Conservation (phyloP, 2,329 filamentous ascomycete genomes). For the Colletotrichum simmondsii region DNA sequence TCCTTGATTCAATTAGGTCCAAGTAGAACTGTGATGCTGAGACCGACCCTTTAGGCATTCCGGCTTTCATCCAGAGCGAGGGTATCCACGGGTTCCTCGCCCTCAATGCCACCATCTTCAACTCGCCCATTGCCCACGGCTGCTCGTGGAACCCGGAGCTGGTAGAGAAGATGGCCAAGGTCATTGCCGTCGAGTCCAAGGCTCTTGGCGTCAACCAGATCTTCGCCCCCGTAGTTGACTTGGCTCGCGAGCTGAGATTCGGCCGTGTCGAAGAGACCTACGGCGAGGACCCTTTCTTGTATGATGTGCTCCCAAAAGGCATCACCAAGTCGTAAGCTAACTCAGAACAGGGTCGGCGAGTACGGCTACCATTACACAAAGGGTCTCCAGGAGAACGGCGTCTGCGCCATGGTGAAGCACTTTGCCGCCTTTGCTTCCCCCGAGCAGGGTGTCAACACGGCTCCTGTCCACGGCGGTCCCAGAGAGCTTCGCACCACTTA, state of each 20-base stretch:
- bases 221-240: conserved; percentile 76
- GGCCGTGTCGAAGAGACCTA: conserved; percentile 81
- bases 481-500: conserved; percentile 65
- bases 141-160: conserved; percentile 77
- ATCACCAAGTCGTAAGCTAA: neutral
- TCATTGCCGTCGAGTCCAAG: conserved; percentile 73
- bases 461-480: conserved; percentile 64
- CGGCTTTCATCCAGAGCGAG: conserved; percentile 79
- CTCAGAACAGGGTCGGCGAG: conserved; percentile 63
- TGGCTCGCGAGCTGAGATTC: conserved; percentile 77
- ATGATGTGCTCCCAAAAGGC: conserved; percentile 22
- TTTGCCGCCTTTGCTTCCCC: conserved; percentile 76
- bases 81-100: conserved; percentile 79
- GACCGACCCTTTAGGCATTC: conserved; percentile 71
- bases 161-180: conserved; percentile 72
- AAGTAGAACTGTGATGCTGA: conserved; percentile 40
- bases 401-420: conserved; percentile 80
- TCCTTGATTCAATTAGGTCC: neutral
- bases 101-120: conserved; percentile 82
- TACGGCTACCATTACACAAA: conserved; percentile 68
- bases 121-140: conserved; percentile 78
- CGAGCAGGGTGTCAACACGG: conserved; percentile 79
- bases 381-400: conserved; percentile 72
- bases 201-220: conserved; percentile 79
- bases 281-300: conserved; percentile 75